phyloP scores from a whole-genome alignment of 495 filamentous ascomycete genomes.

The Xylaria telfairii region DNA sequence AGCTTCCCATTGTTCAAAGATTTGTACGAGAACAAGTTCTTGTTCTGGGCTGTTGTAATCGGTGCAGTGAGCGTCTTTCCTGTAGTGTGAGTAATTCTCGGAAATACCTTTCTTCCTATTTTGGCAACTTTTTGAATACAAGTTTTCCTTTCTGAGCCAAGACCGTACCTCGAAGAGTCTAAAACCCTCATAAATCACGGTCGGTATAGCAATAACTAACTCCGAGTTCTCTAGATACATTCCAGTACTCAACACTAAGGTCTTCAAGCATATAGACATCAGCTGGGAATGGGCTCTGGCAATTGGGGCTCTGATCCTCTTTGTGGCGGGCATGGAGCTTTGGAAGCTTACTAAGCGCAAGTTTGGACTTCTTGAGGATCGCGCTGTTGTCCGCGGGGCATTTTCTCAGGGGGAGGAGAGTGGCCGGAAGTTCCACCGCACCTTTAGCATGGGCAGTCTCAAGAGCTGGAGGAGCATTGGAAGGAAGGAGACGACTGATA shows the following conservation, averaged over 20 bases:
- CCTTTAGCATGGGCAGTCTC: slow-evolving; percentile 50
- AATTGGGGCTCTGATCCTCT: slow-evolving; percentile 64
- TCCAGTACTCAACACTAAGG: slow-evolving; percentile 67
- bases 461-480: slow-evolving; percentile 49
- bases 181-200: too few species aligned
- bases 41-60: slow-evolving; percentile 74
- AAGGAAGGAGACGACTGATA: slow-evolving; percentile 38
- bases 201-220: too few species aligned
- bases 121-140: too few species aligned
- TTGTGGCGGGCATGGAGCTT: slow-evolving; percentile 65
- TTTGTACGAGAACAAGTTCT: slow-evolving; percentile 72
- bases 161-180: too few species aligned
- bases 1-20: slow-evolving; percentile 66
- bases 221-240: too few species aligned
- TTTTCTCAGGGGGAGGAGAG: slow-evolving; percentile 52
- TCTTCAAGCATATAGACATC: slow-evolving; percentile 79
- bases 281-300: slow-evolving; percentile 76
- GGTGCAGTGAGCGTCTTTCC: slow-evolving; percentile 74
- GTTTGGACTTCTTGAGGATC: slow-evolving; percentile 51
- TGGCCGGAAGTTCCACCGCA: slow-evolving; percentile 41
- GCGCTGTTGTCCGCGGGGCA: slow-evolving; percentile 44
- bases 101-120: too few species aligned
- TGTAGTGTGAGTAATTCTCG: too few species aligned
- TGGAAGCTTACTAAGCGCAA: slow-evolving; percentile 71
- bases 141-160: too few species aligned